A percentile compares a stretch with the other conserved stretches of the same genome.
These are phyloP conservation scores for Fusarium sp. DNA, from an alignment of 2,329 filamentous ascomycete genomes.

Conservation along the genomic window DNA sequence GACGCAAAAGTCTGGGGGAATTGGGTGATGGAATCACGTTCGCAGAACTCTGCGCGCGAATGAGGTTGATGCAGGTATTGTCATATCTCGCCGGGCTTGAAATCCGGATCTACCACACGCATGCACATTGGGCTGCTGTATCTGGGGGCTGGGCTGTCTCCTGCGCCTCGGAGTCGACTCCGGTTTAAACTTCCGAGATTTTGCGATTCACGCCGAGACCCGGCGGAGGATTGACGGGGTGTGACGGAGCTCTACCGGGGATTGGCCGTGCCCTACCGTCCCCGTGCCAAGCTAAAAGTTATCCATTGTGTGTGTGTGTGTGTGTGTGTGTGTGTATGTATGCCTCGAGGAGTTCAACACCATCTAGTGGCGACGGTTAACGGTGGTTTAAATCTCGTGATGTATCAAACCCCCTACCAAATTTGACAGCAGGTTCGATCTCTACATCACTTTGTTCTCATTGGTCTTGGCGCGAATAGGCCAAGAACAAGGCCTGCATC, in stretches of 20 bases:
- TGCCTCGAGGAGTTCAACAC: conserved; percentile 29
- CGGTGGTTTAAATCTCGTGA: conserved; percentile 28
- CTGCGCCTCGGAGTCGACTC: conserved; percentile 16
- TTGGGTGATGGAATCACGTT: conserved; percentile 42
- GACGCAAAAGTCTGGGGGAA: conserved; percentile 15
- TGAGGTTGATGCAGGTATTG: conserved; percentile 31
- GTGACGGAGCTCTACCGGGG: conserved; percentile 28
- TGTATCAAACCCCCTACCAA: conserved; percentile 16
- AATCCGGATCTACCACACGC: conserved; percentile 31
- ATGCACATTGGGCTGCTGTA: conserved; percentile 29
- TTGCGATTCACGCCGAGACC: conserved; percentile 32
- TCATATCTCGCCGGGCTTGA: conserved; percentile 26
- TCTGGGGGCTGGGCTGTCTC: background rate
- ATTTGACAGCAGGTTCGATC: conserved; percentile 7
- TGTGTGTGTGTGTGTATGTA: no score
- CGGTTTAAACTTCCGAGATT: conserved; percentile 19
- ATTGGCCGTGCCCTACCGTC: conserved; percentile 22
- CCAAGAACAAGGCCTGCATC: conserved; percentile 19
- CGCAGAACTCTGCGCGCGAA: conserved; percentile 34
- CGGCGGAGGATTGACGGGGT: conserved; percentile 27
- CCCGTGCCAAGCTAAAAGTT: conserved; percentile 17
- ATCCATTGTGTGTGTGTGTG: background rate
- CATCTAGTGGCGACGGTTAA: conserved; percentile 34
- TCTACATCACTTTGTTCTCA: conserved; percentile 30
- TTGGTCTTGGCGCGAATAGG: conserved; percentile 31